Conservation (phyloP, 169 alveolate species). For the Plasmodium ovale region DNA sequence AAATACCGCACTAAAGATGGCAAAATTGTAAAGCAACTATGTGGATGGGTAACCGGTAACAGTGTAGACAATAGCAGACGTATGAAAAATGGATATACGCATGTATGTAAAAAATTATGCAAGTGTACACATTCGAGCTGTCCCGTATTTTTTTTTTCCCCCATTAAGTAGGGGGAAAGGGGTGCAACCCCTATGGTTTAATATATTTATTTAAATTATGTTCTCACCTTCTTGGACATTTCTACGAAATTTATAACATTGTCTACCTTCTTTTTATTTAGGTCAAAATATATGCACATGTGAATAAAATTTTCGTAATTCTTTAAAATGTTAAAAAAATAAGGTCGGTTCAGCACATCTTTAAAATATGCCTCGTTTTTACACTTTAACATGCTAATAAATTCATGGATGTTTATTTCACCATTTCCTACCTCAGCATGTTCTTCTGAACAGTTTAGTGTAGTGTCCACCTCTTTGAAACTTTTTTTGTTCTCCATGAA, state of each 20-base stretch:
- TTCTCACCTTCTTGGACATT: conserved; percentile 48
- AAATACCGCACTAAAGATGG: conserved; percentile 34
- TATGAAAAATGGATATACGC: too few species aligned
- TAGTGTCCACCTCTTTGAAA: conserved; percentile 15
- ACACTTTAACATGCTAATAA: conserved; percentile 27
- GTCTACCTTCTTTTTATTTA: conserved; percentile 65
- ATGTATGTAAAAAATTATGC: too few species aligned
- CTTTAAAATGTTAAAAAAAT: conserved; percentile 31
- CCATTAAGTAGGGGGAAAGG: too few species aligned
- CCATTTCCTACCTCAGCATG: not conserved
- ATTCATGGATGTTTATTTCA: conserved; percentile 45
- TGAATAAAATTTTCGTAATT: conserved; percentile 59
- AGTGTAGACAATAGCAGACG: too few species aligned
- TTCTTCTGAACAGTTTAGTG: not conserved
- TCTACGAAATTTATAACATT: conserved; percentile 52
- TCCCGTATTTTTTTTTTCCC: too few species aligned
- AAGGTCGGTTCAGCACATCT: conserved; percentile 11
- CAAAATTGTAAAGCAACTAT: not conserved
- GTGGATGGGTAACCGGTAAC: too few species aligned
- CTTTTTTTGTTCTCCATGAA: conserved; percentile 22
- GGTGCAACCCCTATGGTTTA: not conserved
- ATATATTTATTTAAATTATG: conserved; percentile 4
- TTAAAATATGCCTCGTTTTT: conserved; percentile 47
- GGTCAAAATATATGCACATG: conserved; percentile 69
- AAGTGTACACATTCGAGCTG: too few species aligned